A percentile compares a stretch with the other conserved stretches of the same genome.
phyloP scores from a whole-genome alignment of 257 asterid genomes.

The Dorcoceras hygrometricum region DNA sequence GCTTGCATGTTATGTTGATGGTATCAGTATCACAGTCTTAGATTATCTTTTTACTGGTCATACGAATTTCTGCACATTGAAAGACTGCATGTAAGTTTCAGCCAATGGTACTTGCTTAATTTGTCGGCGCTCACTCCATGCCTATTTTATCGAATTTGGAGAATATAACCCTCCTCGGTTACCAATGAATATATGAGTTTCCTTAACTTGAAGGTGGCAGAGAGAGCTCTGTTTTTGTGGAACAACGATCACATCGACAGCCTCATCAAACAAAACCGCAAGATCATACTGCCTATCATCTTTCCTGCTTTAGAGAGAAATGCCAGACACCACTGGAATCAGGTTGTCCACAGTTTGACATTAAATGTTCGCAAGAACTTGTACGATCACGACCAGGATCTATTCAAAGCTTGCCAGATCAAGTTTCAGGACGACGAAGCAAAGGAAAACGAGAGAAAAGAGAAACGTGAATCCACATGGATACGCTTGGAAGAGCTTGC shows the following conservation, averaged over 20 bases:
- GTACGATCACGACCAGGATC: slow-evolving; percentile 73
- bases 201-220: slow-evolving; percentile 57
- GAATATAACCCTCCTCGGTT: not conserved
- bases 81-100: not conserved
- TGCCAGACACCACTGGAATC: slow-evolving; percentile 80
- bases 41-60: not conserved
- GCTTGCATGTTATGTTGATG: not conserved
- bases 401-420: slow-evolving; percentile 67
- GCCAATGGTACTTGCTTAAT: not conserved
- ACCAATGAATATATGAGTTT: not conserved
- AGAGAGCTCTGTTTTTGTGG: slow-evolving; percentile 80
- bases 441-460: slow-evolving; percentile 43
- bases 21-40: not conserved
- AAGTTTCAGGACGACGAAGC: slow-evolving; percentile 65
- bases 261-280: slow-evolving; percentile 64
- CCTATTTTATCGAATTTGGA: not conserved
- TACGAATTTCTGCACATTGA: not conserved
- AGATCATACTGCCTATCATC: slow-evolving; percentile 68
- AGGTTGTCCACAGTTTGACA: slow-evolving; percentile 68
- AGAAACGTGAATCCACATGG: slow-evolving; percentile 68
- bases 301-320: slow-evolving; percentile 79
- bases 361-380: slow-evolving; percentile 67
- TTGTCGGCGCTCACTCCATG: not conserved
- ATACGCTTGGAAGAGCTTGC: slow-evolving; percentile 61
- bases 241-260: slow-evolving; percentile 78